Percentiles rank a stretch among this genome's conserved stretches.
Conservation (phyloP, 257 asterid species). For the Solanum phureja region DNA sequence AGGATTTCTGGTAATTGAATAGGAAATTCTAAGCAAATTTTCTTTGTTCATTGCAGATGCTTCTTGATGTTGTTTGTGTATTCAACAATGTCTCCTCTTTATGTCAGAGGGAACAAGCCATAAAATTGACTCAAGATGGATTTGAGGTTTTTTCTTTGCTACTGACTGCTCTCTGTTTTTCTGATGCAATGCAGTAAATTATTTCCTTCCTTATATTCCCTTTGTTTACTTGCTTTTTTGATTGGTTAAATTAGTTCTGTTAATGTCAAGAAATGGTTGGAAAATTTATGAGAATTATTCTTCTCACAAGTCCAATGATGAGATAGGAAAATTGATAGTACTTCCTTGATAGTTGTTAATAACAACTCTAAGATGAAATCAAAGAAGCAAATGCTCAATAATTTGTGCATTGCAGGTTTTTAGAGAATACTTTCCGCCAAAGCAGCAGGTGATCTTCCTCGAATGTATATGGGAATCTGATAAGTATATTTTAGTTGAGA, state of each 20-base stretch:
- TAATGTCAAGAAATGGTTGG: not conserved
- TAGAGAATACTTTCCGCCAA: slow-evolving; percentile 70
- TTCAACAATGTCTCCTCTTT: slow-evolving; percentile 54
- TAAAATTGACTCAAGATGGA: slow-evolving; percentile 66
- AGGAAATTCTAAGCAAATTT: not conserved
- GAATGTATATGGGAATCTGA: slow-evolving; percentile 70
- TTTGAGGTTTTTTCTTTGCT: slow-evolving; percentile 42
- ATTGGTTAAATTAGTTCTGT: not conserved
- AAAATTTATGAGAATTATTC: not conserved
- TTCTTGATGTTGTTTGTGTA: slow-evolving; percentile 57
- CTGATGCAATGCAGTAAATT: not conserved
- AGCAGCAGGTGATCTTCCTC: slow-evolving; percentile 35
- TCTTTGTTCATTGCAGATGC: slow-evolving; percentile 36
- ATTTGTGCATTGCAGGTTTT: slow-evolving; percentile 38
- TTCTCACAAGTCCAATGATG: not conserved
- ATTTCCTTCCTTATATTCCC: not conserved
- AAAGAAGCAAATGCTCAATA: not conserved
- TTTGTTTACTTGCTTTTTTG: not conserved
- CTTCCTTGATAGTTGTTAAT: not conserved
- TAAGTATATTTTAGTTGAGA: slow-evolving; percentile 56
- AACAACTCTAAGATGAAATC: not conserved
- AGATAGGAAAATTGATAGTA: not conserved
- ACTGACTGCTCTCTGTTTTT: not conserved
- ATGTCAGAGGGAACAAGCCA: slow-evolving; percentile 57
- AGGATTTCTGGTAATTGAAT: not conserved